Conservation (phyloP, 2,329 filamentous ascomycete species). For the Microascus cirrosus region DNA sequence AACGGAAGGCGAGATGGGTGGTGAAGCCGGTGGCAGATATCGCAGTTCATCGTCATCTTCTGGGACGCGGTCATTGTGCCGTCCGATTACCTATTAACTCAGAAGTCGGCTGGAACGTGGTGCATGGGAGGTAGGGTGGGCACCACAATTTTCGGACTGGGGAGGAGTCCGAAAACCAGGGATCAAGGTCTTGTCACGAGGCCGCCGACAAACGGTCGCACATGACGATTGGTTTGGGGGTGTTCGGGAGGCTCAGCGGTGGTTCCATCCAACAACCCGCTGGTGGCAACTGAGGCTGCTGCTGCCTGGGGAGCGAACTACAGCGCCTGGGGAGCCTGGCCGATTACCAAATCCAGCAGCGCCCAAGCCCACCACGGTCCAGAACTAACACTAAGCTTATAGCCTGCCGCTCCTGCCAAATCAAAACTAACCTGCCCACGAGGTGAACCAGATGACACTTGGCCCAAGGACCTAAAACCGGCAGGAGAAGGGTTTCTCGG, state of each 20-base stretch:
- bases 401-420: too few relatives aligned
- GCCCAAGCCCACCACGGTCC: too few relatives aligned
- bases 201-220: not conserved
- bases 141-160: not conserved
- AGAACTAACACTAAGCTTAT: too few relatives aligned
- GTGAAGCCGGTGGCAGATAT: conserved; percentile 50
- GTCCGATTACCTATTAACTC: not conserved
- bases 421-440: too few relatives aligned
- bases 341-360: not conserved
- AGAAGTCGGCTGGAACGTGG: not conserved
- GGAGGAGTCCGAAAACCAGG: not conserved
- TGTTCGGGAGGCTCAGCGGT: not conserved
- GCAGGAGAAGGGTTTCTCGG: too few relatives aligned
- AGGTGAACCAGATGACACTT: too few relatives aligned
- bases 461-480: too few relatives aligned
- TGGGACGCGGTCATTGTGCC: not conserved
- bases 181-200: not conserved
- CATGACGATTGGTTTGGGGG: not conserved
- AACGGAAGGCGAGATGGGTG: conserved; percentile 48
- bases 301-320: not conserved
- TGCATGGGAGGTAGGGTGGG: not conserved
- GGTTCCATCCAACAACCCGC: not conserved
- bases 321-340: not conserved
- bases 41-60: conserved; percentile 49
- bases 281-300: not conserved